phyloP scores from a whole-genome alignment of 2,329 filamentous ascomycete species.

The Xylariales sp. region DNA sequence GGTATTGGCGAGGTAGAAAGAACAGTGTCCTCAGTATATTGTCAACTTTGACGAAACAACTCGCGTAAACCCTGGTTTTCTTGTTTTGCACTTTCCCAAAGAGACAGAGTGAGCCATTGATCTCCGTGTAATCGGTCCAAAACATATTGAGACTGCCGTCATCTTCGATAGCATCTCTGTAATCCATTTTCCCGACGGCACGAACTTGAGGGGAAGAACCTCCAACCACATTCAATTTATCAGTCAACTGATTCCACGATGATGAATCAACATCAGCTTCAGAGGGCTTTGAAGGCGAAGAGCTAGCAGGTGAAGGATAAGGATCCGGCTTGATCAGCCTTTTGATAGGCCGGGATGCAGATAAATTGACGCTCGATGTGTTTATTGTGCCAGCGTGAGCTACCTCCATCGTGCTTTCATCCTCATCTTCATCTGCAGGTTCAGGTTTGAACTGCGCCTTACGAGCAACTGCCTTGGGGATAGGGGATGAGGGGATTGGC shows the following conservation, averaged over 20 bases:
- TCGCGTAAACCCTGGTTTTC: slow-evolving; percentile 80
- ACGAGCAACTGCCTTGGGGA: slow-evolving; percentile 80
- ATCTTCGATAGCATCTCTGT: slow-evolving; percentile 88
- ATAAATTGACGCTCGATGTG: slow-evolving; percentile 82
- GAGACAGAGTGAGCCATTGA: slow-evolving; percentile 90
- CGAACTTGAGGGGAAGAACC: slow-evolving; percentile 73
- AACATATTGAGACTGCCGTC: slow-evolving; percentile 95
- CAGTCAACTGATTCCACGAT: slow-evolving; percentile 88
- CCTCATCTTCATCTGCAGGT: slow-evolving; percentile 72
- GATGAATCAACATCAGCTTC: slow-evolving; percentile 77
- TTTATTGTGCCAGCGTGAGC: slow-evolving; percentile 78
- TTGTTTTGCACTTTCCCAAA: slow-evolving; percentile 98
- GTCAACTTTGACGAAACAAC: slow-evolving; percentile 95
- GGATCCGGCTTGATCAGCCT: slow-evolving; percentile 76
- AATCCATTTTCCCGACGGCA: slow-evolving; percentile 81
- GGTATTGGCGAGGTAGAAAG: slow-evolving; percentile 83
- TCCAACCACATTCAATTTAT: slow-evolving; percentile 85
- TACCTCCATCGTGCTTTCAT: slow-evolving; percentile 89
- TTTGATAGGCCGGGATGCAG: slow-evolving; percentile 80
- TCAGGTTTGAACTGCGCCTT: slow-evolving; percentile 67
- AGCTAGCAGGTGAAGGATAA: slow-evolving; percentile 78
- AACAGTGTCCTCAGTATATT: slow-evolving; percentile 93
- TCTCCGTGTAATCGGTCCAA: slow-evolving; percentile 95
- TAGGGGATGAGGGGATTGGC: slow-evolving; percentile 80
- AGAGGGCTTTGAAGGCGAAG: slow-evolving; percentile 75